Conservation (phyloP, 2,329 filamentous ascomycete species). For the Fusarium sp. region DNA sequence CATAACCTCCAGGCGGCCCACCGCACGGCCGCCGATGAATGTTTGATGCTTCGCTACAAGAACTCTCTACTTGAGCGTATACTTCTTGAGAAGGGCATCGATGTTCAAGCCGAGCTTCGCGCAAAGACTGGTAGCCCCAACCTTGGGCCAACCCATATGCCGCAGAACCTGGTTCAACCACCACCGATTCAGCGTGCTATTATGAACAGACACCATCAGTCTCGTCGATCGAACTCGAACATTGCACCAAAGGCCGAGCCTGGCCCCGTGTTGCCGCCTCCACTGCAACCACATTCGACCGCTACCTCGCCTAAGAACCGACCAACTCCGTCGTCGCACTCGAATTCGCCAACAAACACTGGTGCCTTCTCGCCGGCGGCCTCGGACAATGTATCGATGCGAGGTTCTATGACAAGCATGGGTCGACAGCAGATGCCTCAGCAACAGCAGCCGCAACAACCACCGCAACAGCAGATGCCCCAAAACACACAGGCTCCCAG, state of each 20-base stretch:
- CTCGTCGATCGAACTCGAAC: conserved; percentile 77
- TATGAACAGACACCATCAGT: conserved; percentile 83
- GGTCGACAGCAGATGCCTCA: conserved; percentile 49
- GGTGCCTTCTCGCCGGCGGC: conserved; percentile 58
- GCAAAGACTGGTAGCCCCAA: conserved; percentile 92
- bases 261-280: conserved; percentile 60
- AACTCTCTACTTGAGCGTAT: conserved; percentile 97
- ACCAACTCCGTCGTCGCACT: conserved; percentile 85
- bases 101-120: conserved; percentile 95
- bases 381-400: conserved; percentile 62
- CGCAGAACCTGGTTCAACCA: conserved; percentile 76
- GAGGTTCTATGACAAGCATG: conserved; percentile 52
- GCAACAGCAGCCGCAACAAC: conserved; percentile 45
- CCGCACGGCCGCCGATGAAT: conserved; percentile 94
- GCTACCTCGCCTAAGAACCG: conserved; percentile 77
- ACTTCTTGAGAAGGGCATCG: conserved; percentile 96
- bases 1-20: conserved; percentile 95
- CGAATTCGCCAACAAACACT: conserved; percentile 66
- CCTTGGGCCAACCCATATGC: conserved; percentile 76
- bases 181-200: conserved; percentile 84
- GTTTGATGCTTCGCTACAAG: conserved; percentile 97
- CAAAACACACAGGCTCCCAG: conserved; percentile 41
- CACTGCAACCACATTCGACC: conserved; percentile 65
- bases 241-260: conserved; percentile 81
- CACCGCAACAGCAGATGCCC: conserved; percentile 38